A percentile compares a stretch with the other conserved stretches of the same genome.
Evolutionary conservation across 108 stramenopile species (phyloP).

Genomic region (Aureococcus anophagefferens): DNA sequence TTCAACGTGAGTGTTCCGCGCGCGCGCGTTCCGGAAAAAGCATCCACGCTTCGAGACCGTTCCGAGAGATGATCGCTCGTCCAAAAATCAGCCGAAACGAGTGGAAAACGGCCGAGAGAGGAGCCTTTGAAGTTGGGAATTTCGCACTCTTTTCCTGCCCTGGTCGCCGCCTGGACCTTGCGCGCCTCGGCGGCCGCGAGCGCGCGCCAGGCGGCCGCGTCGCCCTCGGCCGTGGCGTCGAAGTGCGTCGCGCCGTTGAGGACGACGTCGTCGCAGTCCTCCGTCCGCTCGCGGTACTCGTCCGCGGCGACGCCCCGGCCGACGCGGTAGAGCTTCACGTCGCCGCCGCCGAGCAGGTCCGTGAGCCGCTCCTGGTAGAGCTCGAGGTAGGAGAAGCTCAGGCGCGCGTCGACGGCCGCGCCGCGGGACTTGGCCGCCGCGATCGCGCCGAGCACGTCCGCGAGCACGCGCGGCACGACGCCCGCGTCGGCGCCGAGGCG

Average conservation of each 20-base stretch:
- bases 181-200: conserved; percentile 38
- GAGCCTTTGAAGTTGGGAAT: too few relatives aligned
- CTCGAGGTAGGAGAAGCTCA: conserved; percentile 48
- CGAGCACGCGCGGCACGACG: conserved; percentile 44
- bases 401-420: conserved; percentile 17
- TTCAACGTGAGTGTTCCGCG: too few relatives aligned
- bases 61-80: too few relatives aligned
- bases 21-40: too few relatives aligned
- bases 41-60: too few relatives aligned
- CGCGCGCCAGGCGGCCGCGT: conserved; percentile 24
- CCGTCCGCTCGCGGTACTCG: conserved; percentile 38
- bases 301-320: conserved; percentile 13
- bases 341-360: conserved; percentile 31
- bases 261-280: conserved; percentile 49
- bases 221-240: conserved; percentile 27
- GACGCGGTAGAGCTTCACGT: not conserved
- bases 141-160: too few relatives aligned
- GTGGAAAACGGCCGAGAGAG: too few relatives aligned
- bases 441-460: conserved; percentile 32
- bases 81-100: too few relatives aligned
- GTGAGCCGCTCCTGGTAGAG: conserved; percentile 52
- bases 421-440: not conserved
- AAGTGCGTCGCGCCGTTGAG: not conserved
- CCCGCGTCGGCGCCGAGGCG: not conserved
- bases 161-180: conserved; percentile 42